These are phyloP conservation scores for Fusarium sulawesiense DNA, from an alignment of 2,329 filamentous ascomycete genomes.

Conservation along the genomic window DNA sequence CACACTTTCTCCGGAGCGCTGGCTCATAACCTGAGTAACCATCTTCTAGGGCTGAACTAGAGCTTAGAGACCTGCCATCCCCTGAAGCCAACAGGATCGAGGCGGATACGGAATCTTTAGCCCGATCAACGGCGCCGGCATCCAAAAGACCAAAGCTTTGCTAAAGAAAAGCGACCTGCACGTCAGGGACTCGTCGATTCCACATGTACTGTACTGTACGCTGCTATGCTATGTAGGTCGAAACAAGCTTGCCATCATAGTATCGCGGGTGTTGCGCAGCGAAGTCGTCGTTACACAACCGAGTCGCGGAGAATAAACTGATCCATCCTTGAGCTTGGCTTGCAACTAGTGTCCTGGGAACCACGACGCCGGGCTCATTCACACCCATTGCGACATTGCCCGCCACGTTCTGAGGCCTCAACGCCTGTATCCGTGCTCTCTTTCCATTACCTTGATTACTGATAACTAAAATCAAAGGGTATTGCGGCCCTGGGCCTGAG, in stretches of 20 bases:
- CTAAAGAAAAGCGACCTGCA: conserved; percentile 41
- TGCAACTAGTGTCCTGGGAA: conserved; percentile 48
- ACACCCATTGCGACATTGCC: conserved; percentile 47
- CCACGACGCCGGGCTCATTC: conserved; percentile 47
- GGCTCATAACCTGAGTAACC: conserved; percentile 35
- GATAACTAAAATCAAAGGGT: conserved; percentile 24
- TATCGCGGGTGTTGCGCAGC: conserved; percentile 44
- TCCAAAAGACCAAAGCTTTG: conserved; percentile 21
- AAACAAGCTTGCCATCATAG: conserved; percentile 38
- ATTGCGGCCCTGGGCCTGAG: conserved; percentile 39
- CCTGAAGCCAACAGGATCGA: conserved; percentile 33
- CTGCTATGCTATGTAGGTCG: conserved; percentile 29
- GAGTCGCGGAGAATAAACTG: conserved; percentile 48
- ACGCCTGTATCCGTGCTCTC: conserved; percentile 26
- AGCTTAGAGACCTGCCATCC: conserved; percentile 30
- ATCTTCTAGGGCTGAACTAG: conserved; percentile 46
- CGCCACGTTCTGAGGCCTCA: conserved; percentile 45
- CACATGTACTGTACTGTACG: conserved; percentile 32
- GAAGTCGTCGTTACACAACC: conserved; percentile 45
- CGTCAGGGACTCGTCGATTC: conserved; percentile 42
- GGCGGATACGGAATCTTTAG: conserved; percentile 37
- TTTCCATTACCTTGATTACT: conserved; percentile 9
- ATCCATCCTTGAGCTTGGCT: conserved; percentile 47
- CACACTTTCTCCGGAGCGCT: conserved; percentile 35
- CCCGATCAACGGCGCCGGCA: conserved; percentile 40